Evolutionary conservation across 2,329 filamentous ascomycete species (phyloP), one percentile per base, ranked within the genome.

Genomic region (Ciborinia camelliae): DNA sequence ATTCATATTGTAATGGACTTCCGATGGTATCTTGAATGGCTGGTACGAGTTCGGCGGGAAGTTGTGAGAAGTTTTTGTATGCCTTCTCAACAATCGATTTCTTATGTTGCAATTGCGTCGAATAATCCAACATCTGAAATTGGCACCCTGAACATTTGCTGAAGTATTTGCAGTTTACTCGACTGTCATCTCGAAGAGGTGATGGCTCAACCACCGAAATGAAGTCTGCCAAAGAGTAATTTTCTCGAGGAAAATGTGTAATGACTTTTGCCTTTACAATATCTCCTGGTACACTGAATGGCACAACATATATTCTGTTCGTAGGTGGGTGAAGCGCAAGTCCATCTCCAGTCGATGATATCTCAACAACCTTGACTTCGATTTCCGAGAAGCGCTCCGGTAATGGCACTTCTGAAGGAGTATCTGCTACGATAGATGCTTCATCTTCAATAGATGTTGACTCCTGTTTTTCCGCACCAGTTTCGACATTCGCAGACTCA

Each of bases 81-180:
- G 95, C 95, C 75, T 95, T 96, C 73, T 96, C 91, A 53, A 99
- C 88, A 67, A 98, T 90, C 66, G 84, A 83, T 75, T 85, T 87
- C 81, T 99, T 99, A 77, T 94, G 89, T 52, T 81, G 82, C 35
- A 99, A 85, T 76, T 99, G 95, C 72, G 92, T 90, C 37, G 84
- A 78, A 76, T 98, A 98, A 63, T 91, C 86, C 68, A 99, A 85
- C 91, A 98, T 97, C 80, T 99, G 95, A 77, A 98, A 93, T 78
- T 99, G 95, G 75, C 95, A 99, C 39, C 95, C 95, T 12, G 90
- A 91, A 77, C 95, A 99, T 63, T 82, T 84, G 48, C 86, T 81
- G 74, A 99, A 99, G 81, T 99, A 98, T 71, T 86, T 84, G 80
- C 95, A 99, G 64, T 83, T 83, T 71, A 96, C 83, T 28, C 90